Percentiles rank a stretch among this genome's conserved stretches.
phyloP scores from a whole-genome alignment of 208 protist genomes.

The Acanthamoeba healyi region DNA sequence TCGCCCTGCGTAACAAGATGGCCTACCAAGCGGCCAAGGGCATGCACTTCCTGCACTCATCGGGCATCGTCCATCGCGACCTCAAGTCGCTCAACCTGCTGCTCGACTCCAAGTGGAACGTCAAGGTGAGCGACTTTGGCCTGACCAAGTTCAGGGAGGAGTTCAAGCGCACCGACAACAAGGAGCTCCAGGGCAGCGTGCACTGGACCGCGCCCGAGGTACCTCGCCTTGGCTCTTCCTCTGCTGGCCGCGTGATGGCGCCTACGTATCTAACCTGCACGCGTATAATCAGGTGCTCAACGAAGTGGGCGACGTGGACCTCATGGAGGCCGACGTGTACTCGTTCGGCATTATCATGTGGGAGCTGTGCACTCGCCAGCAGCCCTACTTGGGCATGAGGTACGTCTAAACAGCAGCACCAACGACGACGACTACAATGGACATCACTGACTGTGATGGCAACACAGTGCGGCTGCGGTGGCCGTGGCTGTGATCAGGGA shows the following conservation, averaged over 20 bases:
- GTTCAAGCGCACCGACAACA: not conserved
- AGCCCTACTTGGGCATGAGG: constrained; percentile 67
- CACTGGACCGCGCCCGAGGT: constrained; percentile 38
- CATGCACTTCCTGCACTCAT: constrained; percentile 44
- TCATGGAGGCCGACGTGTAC: constrained; percentile 4
- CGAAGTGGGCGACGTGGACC: not conserved
- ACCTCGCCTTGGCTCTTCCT: not conserved
- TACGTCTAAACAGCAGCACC: no score
- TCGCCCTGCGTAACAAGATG: constrained; percentile 7
- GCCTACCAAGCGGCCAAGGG: constrained; percentile 55
- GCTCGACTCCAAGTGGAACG: constrained; percentile 67
- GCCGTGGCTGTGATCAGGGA: constrained; percentile 5
- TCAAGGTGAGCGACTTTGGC: constrained; percentile 64
- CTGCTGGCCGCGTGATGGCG: not conserved
- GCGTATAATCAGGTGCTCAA: constrained; percentile 22
- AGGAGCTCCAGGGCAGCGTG: constrained; percentile 14
- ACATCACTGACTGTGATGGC: no score
- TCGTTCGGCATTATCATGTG: constrained; percentile 62
- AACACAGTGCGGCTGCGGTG: constrained; percentile 1
- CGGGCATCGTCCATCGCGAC: constrained; percentile 47
- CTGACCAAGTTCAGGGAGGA: constrained; percentile 23
- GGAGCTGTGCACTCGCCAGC: constrained; percentile 51
- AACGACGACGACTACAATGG: no score
- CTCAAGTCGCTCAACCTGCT: constrained; percentile 60
- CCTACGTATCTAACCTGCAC: no score